Conservation (phyloP, 768 basidiomycete species). For the Clavulina sp. region DNA sequence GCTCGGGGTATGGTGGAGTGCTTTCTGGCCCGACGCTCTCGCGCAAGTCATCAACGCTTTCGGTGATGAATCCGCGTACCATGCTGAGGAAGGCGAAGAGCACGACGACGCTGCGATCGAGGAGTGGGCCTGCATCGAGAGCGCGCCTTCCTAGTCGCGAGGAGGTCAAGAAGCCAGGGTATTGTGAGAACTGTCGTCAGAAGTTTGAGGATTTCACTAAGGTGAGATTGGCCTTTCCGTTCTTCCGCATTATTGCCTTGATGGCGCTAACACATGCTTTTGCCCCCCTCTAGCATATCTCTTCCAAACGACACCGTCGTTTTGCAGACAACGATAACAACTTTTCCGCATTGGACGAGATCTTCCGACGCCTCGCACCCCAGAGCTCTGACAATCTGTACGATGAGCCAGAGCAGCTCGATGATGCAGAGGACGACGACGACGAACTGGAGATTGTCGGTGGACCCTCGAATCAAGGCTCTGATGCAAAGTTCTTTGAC, state of each 20-base stretch:
- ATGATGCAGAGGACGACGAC: neutral
- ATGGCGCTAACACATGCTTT: conserved; percentile 4
- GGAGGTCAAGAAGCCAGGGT: conserved; percentile 81
- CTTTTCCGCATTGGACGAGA: conserved; percentile 59
- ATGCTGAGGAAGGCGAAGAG: conserved; percentile 42
- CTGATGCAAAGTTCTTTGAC: too few species aligned
- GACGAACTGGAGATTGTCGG: too few species aligned
- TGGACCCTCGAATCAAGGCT: too few species aligned
- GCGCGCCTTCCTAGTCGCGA: conserved; percentile 59
- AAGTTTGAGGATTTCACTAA: conserved; percentile 78
- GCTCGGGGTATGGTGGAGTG: too few species aligned
- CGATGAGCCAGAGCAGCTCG: neutral
- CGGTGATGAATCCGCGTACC: conserved; percentile 9
- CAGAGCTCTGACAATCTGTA: conserved; percentile 16
- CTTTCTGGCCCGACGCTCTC: neutral
- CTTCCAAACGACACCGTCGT: conserved; percentile 54
- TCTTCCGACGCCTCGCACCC: conserved; percentile 47
- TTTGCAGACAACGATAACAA: conserved; percentile 66
- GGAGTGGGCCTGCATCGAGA: neutral
- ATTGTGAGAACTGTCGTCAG: conserved; percentile 88
- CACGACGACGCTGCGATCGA: conserved; percentile 52
- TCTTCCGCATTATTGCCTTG: neutral
- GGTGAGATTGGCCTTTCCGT: conserved; percentile 29
- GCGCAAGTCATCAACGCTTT: neutral
- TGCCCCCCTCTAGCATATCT: conserved; percentile 40